Evolutionary conservation across 2,329 filamentous ascomycete species (phyloP), one percentile per base, ranked within the genome.

Genomic region (Fusarium buharicum): DNA sequence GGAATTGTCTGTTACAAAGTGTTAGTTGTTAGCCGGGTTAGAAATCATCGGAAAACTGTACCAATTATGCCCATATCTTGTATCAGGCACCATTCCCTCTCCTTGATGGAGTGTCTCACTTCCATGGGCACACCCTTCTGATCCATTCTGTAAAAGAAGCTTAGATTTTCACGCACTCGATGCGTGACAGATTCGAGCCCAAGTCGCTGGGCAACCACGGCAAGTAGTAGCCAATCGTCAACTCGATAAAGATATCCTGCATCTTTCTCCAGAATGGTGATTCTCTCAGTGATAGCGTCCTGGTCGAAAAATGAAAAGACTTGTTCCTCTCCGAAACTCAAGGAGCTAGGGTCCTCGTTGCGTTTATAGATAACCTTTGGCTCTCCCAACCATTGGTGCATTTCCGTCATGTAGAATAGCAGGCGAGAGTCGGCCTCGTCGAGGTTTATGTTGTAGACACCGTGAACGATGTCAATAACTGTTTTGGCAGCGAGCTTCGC

Each of bases 211-310:
- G 58, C 61, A 30, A 67, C 55, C 2, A 61, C 17, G 13, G 51
- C 55, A 12, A 69, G 40, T 6, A 69, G 56, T 6, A 56, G 17
- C 66, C 66, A 69, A 18, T 61, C 44, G 5, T 43, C 8, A 1
- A 67, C 50, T 10, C 24, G 39, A 7, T 45, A 39, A 14, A 67
- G n/a, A 2, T 41, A 40, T n/a, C 28, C 45, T 3, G 39, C 34
- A 13, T 38, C 5, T 17, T 14, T 3, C 20, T 47, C 31, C 3
- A 67, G 30, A 3, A 12, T 18, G 16, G 31, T 30, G 18, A 69
- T 40, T 2, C 20, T n/a, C 2, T 12, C 16, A 5, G 13, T 16
- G 14, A 69, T 62, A 0, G 12, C 17, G 1, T 22, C 27, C 2
- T 13, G 18, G 3, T 44, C 39, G 5, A 65, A 39, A 28, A 67